These are phyloP conservation scores for Kalaharituber pfeilii DNA, from an alignment of 2,329 filamentous ascomycete genomes.

Conservation along the genomic window DNA sequence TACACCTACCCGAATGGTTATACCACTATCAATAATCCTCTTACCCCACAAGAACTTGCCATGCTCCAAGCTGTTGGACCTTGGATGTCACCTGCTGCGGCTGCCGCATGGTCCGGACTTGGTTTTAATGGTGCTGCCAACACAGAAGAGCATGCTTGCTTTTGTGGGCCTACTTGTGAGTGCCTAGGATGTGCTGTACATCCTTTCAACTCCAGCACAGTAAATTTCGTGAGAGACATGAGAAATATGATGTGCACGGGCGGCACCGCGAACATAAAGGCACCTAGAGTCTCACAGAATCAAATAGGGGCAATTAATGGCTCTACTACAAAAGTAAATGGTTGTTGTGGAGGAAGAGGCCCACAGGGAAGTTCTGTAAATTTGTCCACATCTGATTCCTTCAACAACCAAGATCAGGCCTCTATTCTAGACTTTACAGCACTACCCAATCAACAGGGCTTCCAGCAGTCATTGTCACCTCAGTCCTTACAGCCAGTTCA, in stretches of 20 bases:
- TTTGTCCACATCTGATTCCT: neutral
- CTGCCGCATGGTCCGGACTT: neutral
- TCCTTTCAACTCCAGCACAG: slow-evolving; percentile 32
- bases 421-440: neutral
- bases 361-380: neutral
- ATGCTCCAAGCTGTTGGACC: slow-evolving; percentile 12
- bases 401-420: neutral
- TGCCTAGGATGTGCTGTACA: slow-evolving; percentile 32
- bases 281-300: neutral
- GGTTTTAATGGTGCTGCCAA: neutral
- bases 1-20: neutral
- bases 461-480: neutral
- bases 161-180: slow-evolving; percentile 31
- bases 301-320: neutral
- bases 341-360: neutral
- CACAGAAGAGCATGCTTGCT: slow-evolving; percentile 25
- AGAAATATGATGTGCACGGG: slow-evolving; percentile 26
- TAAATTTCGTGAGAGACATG: slow-evolving; percentile 32
- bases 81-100: neutral
- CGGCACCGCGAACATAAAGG: slow-evolving; percentile 11
- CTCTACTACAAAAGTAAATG: slow-evolving; percentile 3
- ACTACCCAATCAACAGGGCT: neutral
- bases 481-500: neutral
- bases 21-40: slow-evolving; percentile 2
- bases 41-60: slow-evolving; percentile 12